Evolutionary conservation across 306 rosid species (phyloP), one percentile per base, ranked within the genome.

Genomic region (Ochetophila trinervis): DNA sequence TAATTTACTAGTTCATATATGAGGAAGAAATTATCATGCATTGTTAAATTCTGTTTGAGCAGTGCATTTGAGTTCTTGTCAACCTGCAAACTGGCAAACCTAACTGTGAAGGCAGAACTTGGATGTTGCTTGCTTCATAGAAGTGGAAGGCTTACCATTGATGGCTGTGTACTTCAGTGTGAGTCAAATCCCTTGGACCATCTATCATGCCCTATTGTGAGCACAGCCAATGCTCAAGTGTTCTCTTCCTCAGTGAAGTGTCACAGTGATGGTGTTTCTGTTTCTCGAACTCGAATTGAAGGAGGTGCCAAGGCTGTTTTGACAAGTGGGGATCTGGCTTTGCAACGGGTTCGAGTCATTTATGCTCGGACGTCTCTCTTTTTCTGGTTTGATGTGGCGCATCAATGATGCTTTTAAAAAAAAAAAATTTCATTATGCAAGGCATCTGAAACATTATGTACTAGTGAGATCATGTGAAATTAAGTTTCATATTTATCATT

Each of bases 61-160:
- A 92, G 98, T 79, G 98, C 98, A 34, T 76, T 92, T 68, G 95
- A 92, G 85, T 74, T 92, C 67, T 86, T 87, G 57, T 89, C 91
- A 42, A 92, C 89, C 56, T 85, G 98, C 87, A 92, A 92, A 70
- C 70, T 92, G 74, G 83, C 96, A 18, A 92, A 92, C 74, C 70
- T 92, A 62, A 87, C 95, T 0, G 98, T 89, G 74, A 93, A 81
- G 83, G 91, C 94, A 10, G 97, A 93, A 79, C 98, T 93, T 34
- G 97, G 96, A 52, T 89, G 89, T 65, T 93, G 98, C 82, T 80
- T 93, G 81, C 93, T 93, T 52, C 98, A 93, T 74, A 84, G 96
- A 71, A 87, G 68, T 53, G 98, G 97, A 81, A 89, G 95, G 74
- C 81, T 93, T 22, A 93, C 89, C 0, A 74, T 93, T 23, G 93